Evolutionary conservation across 306 rosid species (phyloP), one percentile per base, ranked within the genome.

Genomic region (Trifolium fragiferum): DNA sequence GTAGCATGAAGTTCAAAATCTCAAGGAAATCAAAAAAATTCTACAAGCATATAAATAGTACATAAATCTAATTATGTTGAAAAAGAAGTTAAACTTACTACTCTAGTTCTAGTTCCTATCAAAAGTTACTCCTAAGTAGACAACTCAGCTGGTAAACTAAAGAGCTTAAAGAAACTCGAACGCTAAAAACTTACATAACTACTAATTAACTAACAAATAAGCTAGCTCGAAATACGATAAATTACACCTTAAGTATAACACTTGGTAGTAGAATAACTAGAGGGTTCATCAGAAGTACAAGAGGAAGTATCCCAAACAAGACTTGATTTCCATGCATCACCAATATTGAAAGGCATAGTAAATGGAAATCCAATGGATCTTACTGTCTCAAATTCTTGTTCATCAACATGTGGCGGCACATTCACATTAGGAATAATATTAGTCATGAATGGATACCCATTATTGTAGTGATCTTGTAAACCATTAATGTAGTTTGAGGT

Each of bases 391-490:
- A 64, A 37, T 11, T 64, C 69, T 65, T 65, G 51, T 3, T 61
- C 89, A n/a, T 66, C 82, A 16, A 63, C 41, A 57, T 50, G 46
- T 38, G 73, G 65, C 76, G 73, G 65, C 76, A 60, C 47, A 53
- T 66, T 66, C 27, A 66, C 23, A 64, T 60, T 81, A 18, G 71
- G 78, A 75, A 30, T 23, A 54, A 11, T 58, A 15, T 60, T 60
- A 60, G 66, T 3, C 66, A 60, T 30, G 10, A 32, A 15, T 30
- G 88, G 72, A 76, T 75, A 83, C 59, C 87, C 86, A 68, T 76
- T 80, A 35, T n/a, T 63, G 46, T 16, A 35, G 1, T 86, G 75
- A 25, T 82, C 86, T 55, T 84, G 88, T 47, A 76, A 66, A 33
- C 61, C 70, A 41, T 40, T 9, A 65, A 13, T 43, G n/a, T 66